These are phyloP conservation scores for Hanseniaspora guilliermondii DNA, from an alignment of 805 yeast species.

Conservation along the genomic window DNA sequence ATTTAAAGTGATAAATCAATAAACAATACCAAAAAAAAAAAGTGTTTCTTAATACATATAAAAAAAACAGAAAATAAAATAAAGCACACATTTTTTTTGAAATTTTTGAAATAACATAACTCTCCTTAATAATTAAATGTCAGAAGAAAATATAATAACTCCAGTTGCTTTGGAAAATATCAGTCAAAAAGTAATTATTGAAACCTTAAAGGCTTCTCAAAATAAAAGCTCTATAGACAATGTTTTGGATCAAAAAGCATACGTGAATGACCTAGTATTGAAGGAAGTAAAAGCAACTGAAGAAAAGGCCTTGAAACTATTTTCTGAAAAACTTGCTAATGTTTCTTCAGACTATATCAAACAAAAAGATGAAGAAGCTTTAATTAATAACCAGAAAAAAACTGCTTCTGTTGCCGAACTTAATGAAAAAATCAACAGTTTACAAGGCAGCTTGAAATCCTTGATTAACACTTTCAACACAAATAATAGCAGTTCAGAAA, in stretches of 20 bases:
- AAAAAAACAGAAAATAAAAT: too few species aligned
- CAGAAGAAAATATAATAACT: conserved; percentile 45
- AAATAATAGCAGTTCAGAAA: conserved; percentile 28
- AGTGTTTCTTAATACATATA: too few species aligned
- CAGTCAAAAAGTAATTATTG: conserved; percentile 49
- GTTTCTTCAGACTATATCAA: conserved; percentile 24
- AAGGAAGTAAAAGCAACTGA: conserved; percentile 45
- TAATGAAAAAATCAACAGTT: background rate
- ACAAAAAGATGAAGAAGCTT: conserved; percentile 26
- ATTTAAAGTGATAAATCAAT: too few species aligned
- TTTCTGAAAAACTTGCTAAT: conserved; percentile 40
- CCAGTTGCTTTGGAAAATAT: conserved; percentile 60
- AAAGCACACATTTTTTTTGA: too few species aligned
- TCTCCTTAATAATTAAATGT: background rate
- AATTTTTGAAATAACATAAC: background rate
- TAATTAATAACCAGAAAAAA: conserved; percentile 10
- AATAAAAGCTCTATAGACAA: conserved; percentile 48
- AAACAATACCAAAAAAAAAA: too few species aligned
- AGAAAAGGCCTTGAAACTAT: conserved; percentile 37
- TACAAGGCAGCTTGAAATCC: conserved; percentile 27
- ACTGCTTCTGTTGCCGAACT: conserved; percentile 18
- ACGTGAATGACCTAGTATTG: conserved; percentile 52
- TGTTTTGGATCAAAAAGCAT: conserved; percentile 53
- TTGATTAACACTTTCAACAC: conserved; percentile 14
- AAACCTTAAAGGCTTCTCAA: conserved; percentile 50